phyloP scores from a whole-genome alignment of 2,329 filamentous ascomycete genomes.

The Leptographium lundbergii region DNA sequence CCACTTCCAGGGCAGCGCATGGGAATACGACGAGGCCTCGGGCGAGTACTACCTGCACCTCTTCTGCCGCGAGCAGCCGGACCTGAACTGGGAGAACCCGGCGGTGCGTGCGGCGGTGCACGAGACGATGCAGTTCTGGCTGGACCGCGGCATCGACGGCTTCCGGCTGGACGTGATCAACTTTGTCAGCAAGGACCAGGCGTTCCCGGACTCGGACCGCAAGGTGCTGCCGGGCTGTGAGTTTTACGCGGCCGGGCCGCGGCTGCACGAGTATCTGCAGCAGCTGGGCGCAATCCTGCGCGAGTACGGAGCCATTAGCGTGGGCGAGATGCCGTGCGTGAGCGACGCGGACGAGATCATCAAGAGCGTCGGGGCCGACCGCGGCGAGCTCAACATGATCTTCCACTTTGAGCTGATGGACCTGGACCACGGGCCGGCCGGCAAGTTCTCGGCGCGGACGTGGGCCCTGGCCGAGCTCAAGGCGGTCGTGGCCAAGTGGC shows the following conservation, averaged over 20 bases:
- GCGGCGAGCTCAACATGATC: constrained; percentile 6
- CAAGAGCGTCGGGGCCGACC: constrained; percentile 1
- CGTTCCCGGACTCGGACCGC: constrained; percentile 35
- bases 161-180: constrained; percentile 66
- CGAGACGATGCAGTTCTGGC: constrained; percentile 65
- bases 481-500: constrained; percentile 13
- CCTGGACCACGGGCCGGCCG: constrained; percentile 3
- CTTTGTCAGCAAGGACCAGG: constrained; percentile 51
- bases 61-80: constrained; percentile 49
- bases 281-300: constrained; percentile 52
- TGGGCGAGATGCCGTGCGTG: constrained; percentile 39
- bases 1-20: constrained; percentile 48
- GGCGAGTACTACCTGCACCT: constrained; percentile 66
- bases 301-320: constrained; percentile 57
- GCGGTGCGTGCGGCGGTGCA: constrained; percentile 57
- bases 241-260: constrained; percentile 36
- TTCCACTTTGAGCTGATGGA: constrained; percentile 8
- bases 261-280: constrained; percentile 52
- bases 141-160: constrained; percentile 57
- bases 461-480: constrained; percentile 3
- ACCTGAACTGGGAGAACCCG: constrained; percentile 70
- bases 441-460: constrained; percentile 3
- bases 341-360: constrained; percentile 5
- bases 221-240: constrained; percentile 26
- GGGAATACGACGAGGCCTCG: constrained; percentile 58